Conservation (phyloP, 192 early-diverging fungal genomes). For the Entomortierella chlamydospora region DNA sequence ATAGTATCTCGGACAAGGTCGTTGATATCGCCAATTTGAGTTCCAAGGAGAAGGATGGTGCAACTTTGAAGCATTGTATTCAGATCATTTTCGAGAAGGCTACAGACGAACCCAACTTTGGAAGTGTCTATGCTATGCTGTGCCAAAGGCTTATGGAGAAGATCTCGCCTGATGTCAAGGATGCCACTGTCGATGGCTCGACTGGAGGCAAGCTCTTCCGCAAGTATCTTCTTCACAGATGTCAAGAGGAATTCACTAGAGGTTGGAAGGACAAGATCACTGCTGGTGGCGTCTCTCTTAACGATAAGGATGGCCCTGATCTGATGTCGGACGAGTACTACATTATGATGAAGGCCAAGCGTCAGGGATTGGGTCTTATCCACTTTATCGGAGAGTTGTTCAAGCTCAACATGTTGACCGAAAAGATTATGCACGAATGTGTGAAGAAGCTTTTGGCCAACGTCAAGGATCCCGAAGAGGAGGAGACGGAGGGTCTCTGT, state of each 20-base stretch:
- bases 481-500: conserved; percentile 93
- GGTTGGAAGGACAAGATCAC: conserved; percentile 89
- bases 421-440: conserved; percentile 96
- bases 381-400: conserved; percentile 97
- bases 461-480: conserved; percentile 87
- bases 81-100: conserved; percentile 95
- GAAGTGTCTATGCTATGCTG: conserved; percentile 88
- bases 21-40: conserved; percentile 80
- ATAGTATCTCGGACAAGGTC: conserved; percentile 86
- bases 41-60: conserved; percentile 72
- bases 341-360: conserved; percentile 90
- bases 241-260: conserved; percentile 95
- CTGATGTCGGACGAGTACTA: conserved; percentile 87
- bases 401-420: conserved; percentile 88
- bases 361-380: conserved; percentile 92
- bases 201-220: conserved; percentile 84
- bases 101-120: conserved; percentile 93
- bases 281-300: conserved; percentile 55
- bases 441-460: conserved; percentile 82
- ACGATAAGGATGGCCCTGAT: conserved; percentile 69
- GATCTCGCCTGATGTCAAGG: conserved; percentile 65
- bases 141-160: conserved; percentile 84
- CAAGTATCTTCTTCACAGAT: conserved; percentile 89
- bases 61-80: conserved; percentile 85
- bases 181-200: conserved; percentile 69